These are phyloP conservation scores for Stephanodiscus triporus DNA, from an alignment of 108 stramenopile genomes.

Conservation along the genomic window DNA sequence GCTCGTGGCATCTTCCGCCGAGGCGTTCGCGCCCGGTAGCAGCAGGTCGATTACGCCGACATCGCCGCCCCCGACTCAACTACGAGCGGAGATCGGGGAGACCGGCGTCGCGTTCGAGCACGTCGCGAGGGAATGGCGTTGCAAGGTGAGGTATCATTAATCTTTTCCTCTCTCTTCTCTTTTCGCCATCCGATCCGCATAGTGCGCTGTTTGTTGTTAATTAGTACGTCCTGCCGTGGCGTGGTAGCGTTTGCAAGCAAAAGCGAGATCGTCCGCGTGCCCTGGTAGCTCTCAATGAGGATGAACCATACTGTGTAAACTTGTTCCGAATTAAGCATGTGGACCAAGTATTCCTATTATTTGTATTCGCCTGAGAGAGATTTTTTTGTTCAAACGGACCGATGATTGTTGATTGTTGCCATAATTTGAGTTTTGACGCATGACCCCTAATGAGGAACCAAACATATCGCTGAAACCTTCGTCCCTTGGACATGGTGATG, in stretches of 20 bases:
- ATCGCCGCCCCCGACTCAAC: constrained; percentile 1
- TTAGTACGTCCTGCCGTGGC: not conserved
- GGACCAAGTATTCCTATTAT: not conserved
- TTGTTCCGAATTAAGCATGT: not conserved
- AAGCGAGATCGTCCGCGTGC: not conserved
- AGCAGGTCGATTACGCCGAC: not conserved
- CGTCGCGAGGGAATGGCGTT: constrained; percentile 82
- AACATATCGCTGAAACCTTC: constrained; percentile 2
- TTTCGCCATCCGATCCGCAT: too few species aligned
- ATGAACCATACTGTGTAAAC: constrained; percentile 9
- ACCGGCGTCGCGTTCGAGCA: constrained; percentile 75
- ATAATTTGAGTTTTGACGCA: not conserved
- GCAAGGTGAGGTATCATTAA: constrained; percentile 60
- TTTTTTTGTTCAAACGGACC: not conserved
- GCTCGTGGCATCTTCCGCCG: constrained; percentile 3
- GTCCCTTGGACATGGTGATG: not conserved
- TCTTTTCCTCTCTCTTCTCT: not conserved
- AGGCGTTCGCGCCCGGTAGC: constrained; percentile 33
- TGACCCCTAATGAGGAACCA: constrained; percentile 8
- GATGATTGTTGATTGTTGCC: not conserved
- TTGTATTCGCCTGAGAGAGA: constrained; percentile 11
- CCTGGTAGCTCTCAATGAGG: not conserved
- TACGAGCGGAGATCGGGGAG: constrained; percentile 42
- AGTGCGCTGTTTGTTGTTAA: too few species aligned
- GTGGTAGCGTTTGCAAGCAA: not conserved